These are phyloP conservation scores for Physocladia obscura DNA, from an alignment of 192 early-diverging fungal genomes.

Conservation along the genomic window DNA sequence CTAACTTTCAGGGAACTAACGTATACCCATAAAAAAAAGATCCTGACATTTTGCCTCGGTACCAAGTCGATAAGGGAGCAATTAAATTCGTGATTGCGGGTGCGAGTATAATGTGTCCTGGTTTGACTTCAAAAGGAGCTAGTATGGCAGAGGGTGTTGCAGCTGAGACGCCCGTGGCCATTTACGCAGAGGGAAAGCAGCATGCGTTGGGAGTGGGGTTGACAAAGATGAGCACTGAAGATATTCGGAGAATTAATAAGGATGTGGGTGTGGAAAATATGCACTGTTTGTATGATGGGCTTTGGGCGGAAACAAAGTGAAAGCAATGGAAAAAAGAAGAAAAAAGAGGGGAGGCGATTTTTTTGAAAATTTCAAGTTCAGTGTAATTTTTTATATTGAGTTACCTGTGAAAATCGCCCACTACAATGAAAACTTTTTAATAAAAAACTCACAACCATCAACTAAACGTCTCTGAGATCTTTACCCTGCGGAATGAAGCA, in stretches of 20 bases:
- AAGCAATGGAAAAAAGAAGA: no score
- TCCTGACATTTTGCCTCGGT: constrained; percentile 84
- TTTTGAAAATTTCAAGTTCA: no score
- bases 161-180: constrained; percentile 73
- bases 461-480: no score
- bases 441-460: no score
- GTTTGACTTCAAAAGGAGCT: constrained; percentile 91
- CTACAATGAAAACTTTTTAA: no score
- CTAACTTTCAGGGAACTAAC: constrained; percentile 10
- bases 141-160: constrained; percentile 71
- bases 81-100: constrained; percentile 97
- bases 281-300: constrained; percentile 81
- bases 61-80: constrained; percentile 92
- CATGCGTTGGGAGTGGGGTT: constrained; percentile 87
- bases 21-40: constrained; percentile 44
- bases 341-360: no score
- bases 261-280: constrained; percentile 85
- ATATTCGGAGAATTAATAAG: constrained; percentile 78
- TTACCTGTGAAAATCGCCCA: no score
- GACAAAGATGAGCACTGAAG: constrained; percentile 68
- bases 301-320: constrained; percentile 41
- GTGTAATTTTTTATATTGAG: no score
- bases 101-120: constrained; percentile 98
- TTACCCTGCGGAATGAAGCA: no score
- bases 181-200: constrained; percentile 96